These are phyloP conservation scores for Solanum sparsipilum DNA, from an alignment of 257 asterid genomes.

Conservation along the genomic window DNA sequence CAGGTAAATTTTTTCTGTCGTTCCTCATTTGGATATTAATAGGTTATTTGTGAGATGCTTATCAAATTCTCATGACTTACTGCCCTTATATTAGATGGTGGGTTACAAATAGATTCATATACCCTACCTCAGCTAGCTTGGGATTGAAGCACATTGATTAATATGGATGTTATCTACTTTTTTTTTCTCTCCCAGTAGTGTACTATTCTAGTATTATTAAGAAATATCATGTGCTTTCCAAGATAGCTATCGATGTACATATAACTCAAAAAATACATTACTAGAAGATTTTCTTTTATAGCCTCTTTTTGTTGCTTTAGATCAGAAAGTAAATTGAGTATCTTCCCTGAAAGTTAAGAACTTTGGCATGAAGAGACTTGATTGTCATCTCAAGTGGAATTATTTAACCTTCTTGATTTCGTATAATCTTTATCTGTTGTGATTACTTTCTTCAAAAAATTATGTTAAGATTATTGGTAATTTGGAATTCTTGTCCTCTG, in stretches of 20 bases:
- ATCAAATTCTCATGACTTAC: not conserved
- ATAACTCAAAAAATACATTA: not conserved
- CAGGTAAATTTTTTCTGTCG: constrained; percentile 40
- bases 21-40: not conserved
- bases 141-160: not conserved
- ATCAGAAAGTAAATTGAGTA: not conserved
- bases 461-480: not conserved
- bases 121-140: not conserved
- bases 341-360: not conserved
- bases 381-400: not conserved
- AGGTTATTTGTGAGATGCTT: not conserved
- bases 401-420: not conserved
- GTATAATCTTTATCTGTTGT: not conserved
- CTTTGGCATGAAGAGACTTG: not conserved
- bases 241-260: not conserved
- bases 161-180: not conserved
- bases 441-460: not conserved
- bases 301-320: not conserved
- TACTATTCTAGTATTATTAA: not conserved
- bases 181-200: not conserved
- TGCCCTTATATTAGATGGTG: not conserved
- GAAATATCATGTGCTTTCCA: not conserved
- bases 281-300: not conserved
- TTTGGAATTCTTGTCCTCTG: not conserved
- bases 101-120: not conserved